Conservation (phyloP, 768 basidiomycete species). For the Chalciporus piperatus region DNA sequence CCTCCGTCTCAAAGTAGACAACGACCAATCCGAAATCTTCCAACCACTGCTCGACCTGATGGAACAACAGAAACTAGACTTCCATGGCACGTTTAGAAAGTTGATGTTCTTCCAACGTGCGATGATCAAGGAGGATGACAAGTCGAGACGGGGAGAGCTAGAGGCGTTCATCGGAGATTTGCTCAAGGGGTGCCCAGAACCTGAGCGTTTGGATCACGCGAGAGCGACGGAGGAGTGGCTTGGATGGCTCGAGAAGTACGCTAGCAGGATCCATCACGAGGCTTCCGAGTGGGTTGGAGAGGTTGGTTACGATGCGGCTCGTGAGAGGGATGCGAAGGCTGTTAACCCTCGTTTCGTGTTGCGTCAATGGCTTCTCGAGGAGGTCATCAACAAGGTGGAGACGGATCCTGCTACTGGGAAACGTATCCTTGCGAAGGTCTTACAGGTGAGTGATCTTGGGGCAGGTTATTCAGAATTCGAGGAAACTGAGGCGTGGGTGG, state of each 20-base stretch:
- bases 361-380: constrained; percentile 95
- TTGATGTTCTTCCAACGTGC: constrained; percentile 61
- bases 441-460: constrained; percentile 54
- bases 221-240: constrained; percentile 52
- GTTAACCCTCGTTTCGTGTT: constrained; percentile 91
- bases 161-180: constrained; percentile 44
- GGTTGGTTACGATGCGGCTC: constrained; percentile 41
- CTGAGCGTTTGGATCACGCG: constrained; percentile 41
- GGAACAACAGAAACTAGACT: constrained; percentile 76
- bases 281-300: constrained; percentile 41
- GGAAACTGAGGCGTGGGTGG: not conserved
- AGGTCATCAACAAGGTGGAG: constrained; percentile 79
- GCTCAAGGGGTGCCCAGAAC: constrained; percentile 47
- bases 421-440: constrained; percentile 71
- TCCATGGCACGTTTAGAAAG: constrained; percentile 78
- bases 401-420: constrained; percentile 60
- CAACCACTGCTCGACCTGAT: constrained; percentile 74
- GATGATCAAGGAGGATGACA: constrained; percentile 20
- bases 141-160: constrained; percentile 19
- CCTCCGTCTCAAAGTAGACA: constrained; percentile 49
- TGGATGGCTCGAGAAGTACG: constrained; percentile 64
- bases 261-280: constrained; percentile 55
- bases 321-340: constrained; percentile 47
- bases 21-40: constrained; percentile 61
- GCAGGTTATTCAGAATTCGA: not conserved